Evolutionary conservation across 768 basidiomycete genomes (phyloP), one percentile per base, ranked within the genome.

Genomic region (Phlebiopsis flavidoalba): DNA sequence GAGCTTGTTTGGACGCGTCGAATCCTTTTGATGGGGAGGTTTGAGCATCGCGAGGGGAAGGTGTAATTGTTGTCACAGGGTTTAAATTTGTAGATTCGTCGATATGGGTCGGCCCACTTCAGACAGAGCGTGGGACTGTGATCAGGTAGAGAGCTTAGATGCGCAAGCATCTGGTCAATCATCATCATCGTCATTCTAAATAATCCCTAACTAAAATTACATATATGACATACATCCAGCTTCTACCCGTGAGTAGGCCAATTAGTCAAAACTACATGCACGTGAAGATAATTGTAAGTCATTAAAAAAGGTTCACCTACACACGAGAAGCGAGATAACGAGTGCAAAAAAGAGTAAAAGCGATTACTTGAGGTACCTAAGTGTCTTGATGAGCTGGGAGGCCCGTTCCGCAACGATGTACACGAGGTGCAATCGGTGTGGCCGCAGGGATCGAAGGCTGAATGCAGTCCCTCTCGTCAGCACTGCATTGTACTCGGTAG

Each of bases 291-390:
- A 43, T 17, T 2, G 12, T 17, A 43, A 43, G 40, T n/a, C 17
- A 43, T 43, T 43, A 43, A 17, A 43, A 2, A 43, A 43, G 40
- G 40, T 12, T 43, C 40, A 12, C 8, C n/a, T 17, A 10, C 17
- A 43, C 12, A 10, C 17, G 40, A 43, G 40, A 31, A 31, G 26
- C 26, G 26, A 31, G 26, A 31, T 6, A 43, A 8, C 40, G 10
- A 10, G 8, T 43, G 40, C 17, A 17, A 43, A 17, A n/a, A 43
- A 43, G 40, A 43, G 26, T 6, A 31, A 31, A 12, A 43, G 40
- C 37, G 17, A 43, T 43, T 17, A 43, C 40, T 43, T 43, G 12
- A 43, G 40, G 40, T 43, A 43, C 88, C 88, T n/a, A 90, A 0
- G 86, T 46, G 7, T 14, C 57, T 49, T 62, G 55, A 62, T 58